phyloP scores from a whole-genome alignment of 495 filamentous ascomycete genomes.

The Articulospora tetracladia region DNA sequence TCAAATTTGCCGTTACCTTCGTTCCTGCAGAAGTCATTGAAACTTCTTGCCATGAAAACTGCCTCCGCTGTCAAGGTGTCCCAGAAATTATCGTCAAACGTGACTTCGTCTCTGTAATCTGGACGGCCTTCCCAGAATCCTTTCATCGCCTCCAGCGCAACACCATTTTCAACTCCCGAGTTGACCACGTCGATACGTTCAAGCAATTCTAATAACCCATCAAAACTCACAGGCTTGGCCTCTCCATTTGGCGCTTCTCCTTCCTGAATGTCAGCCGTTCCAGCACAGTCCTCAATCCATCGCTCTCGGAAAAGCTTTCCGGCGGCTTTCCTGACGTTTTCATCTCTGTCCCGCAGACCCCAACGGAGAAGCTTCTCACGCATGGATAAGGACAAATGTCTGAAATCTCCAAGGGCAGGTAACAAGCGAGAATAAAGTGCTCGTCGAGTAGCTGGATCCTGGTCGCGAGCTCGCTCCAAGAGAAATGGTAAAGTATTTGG shows the following conservation, averaged over 20 bases:
- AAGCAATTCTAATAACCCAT: conserved; percentile 80
- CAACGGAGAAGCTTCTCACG: conserved; percentile 92
- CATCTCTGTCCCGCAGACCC: conserved; percentile 92
- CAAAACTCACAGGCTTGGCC: conserved; percentile 58
- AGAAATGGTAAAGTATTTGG: conserved; percentile 84
- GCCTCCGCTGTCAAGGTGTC: conserved; percentile 80
- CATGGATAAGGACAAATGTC: conserved; percentile 92
- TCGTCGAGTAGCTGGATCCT: conserved; percentile 76
- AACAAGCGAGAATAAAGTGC: conserved; percentile 85
- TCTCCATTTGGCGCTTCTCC: conserved; percentile 38
- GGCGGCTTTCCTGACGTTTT: conserved; percentile 89
- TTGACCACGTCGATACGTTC: conserved; percentile 93
- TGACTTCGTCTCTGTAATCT: conserved; percentile 79
- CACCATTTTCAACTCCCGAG: conserved; percentile 83
- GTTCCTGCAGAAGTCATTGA: conserved; percentile 84
- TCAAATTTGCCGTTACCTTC: conserved; percentile 69
- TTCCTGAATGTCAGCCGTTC: conserved; percentile 46
- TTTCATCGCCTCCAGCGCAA: conserved; percentile 87
- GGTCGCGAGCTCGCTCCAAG: conserved; percentile 84
- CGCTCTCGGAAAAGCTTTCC: conserved; percentile 85
- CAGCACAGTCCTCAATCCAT: conserved; percentile 93
- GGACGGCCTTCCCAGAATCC: conserved; percentile 93
- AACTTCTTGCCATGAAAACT: conserved; percentile 81
- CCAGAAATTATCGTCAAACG: conserved; percentile 86
- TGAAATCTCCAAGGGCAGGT: conserved; percentile 90